phyloP scores from a whole-genome alignment of 2,329 filamentous ascomycete species.

The Aspergillus sp. region DNA sequence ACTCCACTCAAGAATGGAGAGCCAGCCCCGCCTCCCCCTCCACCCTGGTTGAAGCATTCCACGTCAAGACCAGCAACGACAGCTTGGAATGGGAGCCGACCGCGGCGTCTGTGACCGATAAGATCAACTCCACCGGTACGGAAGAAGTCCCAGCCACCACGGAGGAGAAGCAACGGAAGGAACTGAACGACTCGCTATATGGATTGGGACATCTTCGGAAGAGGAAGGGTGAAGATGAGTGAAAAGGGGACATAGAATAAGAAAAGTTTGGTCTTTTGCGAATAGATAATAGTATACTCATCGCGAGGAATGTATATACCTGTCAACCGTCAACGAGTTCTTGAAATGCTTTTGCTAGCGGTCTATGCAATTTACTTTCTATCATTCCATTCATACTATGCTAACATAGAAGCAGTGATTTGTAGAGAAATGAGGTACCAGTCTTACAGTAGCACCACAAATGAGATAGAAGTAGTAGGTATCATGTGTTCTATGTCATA shows the following conservation, averaged over 20 bases:
- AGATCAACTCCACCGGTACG: conserved; percentile 37
- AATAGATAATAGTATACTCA: neutral
- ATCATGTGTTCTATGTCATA: no score
- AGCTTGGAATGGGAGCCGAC: conserved; percentile 30
- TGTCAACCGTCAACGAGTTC: neutral
- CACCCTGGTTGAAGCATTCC: conserved; percentile 36
- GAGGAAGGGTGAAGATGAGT: conserved; percentile 30
- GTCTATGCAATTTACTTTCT: neutral
- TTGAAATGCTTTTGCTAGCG: neutral
- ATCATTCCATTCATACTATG: neutral
- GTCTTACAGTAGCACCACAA: no score
- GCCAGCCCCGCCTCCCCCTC: conserved; percentile 21
- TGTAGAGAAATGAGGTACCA: no score
- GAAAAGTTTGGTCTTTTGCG: neutral
- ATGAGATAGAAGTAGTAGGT: no score
- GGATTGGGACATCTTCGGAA: conserved; percentile 45
- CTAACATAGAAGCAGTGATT: neutral
- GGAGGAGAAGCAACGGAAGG: conserved; percentile 34
- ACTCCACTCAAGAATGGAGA: conserved; percentile 50
- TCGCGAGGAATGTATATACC: conserved; percentile 1
- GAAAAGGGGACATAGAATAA: conserved; percentile 8
- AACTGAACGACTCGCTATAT: conserved; percentile 41
- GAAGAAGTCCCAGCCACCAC: conserved; percentile 25
- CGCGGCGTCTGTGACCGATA: conserved; percentile 22
- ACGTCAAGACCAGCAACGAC: conserved; percentile 21